phyloP scores from a whole-genome alignment of 2,329 filamentous ascomycete species.

The Sordariomycetes sp. region DNA sequence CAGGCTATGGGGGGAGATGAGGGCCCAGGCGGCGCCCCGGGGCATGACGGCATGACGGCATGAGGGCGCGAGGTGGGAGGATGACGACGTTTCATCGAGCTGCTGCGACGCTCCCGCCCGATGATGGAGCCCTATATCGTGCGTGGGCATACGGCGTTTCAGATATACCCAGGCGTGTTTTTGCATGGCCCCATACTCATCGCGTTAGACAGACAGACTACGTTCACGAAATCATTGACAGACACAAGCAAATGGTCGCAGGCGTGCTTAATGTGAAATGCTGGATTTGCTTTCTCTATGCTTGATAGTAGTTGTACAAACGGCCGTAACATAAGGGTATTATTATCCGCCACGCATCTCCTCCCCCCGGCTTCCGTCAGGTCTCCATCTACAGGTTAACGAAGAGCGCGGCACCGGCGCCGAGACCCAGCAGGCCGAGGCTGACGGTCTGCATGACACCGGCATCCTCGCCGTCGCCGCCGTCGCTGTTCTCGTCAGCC shows the following conservation, averaged over 20 bases:
- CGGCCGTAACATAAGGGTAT: not conserved
- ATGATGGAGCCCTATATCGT: too few relatives aligned
- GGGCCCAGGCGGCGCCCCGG: too few relatives aligned
- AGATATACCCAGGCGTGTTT: too few relatives aligned
- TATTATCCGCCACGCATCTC: not conserved
- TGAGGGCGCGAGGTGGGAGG: too few relatives aligned
- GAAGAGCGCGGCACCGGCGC: slow-evolving; percentile 35
- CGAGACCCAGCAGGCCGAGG: slow-evolving; percentile 33
- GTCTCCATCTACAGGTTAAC: slow-evolving; percentile 29
- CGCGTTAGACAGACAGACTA: too few relatives aligned
- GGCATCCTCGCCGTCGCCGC: slow-evolving; percentile 14
- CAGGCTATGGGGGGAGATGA: slow-evolving; percentile 61
- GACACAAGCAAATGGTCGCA: not conserved
- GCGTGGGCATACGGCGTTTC: too few relatives aligned
- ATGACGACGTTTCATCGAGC: too few relatives aligned
- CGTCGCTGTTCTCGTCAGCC: slow-evolving; percentile 7
- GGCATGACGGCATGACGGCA: too few relatives aligned
- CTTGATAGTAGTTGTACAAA: too few relatives aligned
- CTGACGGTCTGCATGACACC: slow-evolving; percentile 28
- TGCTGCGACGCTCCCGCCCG: too few relatives aligned
- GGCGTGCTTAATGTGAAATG: not conserved
- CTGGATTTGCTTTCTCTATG: not conserved
- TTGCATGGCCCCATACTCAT: too few relatives aligned
- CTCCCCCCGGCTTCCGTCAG: not conserved
- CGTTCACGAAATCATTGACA: too few relatives aligned